Conservation (phyloP, 306 rosid genomes). For the Inga oerstediana region DNA sequence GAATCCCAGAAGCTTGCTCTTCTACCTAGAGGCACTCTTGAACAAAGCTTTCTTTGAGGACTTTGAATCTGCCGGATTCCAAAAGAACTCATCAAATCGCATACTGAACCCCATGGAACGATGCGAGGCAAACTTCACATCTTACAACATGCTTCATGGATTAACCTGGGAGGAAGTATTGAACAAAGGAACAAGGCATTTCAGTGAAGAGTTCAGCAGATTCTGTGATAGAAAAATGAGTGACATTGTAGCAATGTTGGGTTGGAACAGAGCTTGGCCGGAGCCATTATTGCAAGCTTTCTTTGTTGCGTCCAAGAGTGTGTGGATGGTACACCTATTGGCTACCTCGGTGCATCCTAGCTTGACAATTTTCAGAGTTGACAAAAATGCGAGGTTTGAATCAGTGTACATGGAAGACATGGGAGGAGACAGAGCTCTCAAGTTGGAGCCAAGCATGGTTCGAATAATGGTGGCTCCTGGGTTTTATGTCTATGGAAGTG, state of each 20-base stretch:
- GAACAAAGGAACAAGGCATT: constrained; percentile 87
- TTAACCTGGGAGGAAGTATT: constrained; percentile 92
- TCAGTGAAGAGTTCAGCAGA: constrained; percentile 89
- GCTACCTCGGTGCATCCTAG: constrained; percentile 82
- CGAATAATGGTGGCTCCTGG: constrained; percentile 93
- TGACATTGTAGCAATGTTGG: constrained; percentile 81
- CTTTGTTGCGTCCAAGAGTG: constrained; percentile 83
- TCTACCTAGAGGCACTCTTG: constrained; percentile 73
- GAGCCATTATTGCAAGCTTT: constrained; percentile 89
- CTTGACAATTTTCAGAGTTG: constrained; percentile 73
- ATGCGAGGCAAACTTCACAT: constrained; percentile 58
- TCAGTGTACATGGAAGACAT: constrained; percentile 91
- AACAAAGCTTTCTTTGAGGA: constrained; percentile 80
- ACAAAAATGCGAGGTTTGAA: constrained; percentile 58
- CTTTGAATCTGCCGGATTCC: constrained; percentile 78
- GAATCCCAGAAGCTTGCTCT: constrained; percentile 63
- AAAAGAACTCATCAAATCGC: constrained; percentile 48
- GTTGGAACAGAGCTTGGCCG: constrained; percentile 98
- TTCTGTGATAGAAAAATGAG: constrained; percentile 98
- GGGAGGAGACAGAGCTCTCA: constrained; percentile 63
- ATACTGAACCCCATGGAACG: constrained; percentile 68
- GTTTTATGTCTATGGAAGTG: constrained; percentile 78
- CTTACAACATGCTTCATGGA: constrained; percentile 54
- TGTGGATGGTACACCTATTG: constrained; percentile 86
- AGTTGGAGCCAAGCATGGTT: constrained; percentile 61